Conservation (phyloP, 23 red algal genomes). For the Gracilaria gracilis region DNA sequence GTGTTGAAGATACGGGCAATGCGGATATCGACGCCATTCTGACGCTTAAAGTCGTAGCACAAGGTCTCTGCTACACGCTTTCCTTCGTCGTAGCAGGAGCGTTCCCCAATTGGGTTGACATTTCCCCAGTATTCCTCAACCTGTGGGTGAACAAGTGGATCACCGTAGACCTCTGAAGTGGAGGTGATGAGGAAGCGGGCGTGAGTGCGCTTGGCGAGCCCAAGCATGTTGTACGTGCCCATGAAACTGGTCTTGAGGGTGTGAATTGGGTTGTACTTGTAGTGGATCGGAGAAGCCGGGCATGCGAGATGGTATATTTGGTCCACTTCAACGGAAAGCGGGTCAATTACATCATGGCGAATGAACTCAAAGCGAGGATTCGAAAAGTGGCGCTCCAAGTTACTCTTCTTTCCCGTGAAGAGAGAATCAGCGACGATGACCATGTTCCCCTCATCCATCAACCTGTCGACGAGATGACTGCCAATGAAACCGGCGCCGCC, state of each 20-base stretch:
- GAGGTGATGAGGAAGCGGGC: constrained; percentile 94
- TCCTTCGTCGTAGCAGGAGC: constrained; percentile 98
- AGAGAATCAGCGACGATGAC: constrained; percentile 97
- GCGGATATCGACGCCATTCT: constrained; percentile 94
- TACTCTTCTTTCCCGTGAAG: constrained; percentile 96
- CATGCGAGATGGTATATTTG: constrained; percentile 98
- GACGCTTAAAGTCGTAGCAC: constrained; percentile 95
- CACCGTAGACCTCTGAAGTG: constrained; percentile 98
- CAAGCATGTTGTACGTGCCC: constrained; percentile 99
- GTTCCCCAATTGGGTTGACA: constrained; percentile 96
- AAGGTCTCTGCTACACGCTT: constrained; percentile 98
- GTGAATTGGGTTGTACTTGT: constrained; percentile 99
- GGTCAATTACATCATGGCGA: constrained; percentile 96
- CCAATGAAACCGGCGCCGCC: constrained; percentile 99
- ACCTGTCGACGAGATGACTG: constrained; percentile 92
- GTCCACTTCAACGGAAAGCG: constrained; percentile 85
- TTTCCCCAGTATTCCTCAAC: constrained; percentile 97
- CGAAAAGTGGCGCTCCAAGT: constrained; percentile 76
- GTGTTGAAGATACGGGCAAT: constrained; percentile 99
- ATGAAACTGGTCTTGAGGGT: constrained; percentile 98
- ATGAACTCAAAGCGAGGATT: constrained; percentile 96
- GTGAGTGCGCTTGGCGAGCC: constrained; percentile 94
- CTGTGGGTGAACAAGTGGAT: constrained; percentile 94
- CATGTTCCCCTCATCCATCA: constrained; percentile 98
- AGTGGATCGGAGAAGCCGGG: constrained; percentile 98